Evolutionary conservation across 345 rosid genomes (phyloP).

Genomic region (Sonneratia caseolaris): DNA sequence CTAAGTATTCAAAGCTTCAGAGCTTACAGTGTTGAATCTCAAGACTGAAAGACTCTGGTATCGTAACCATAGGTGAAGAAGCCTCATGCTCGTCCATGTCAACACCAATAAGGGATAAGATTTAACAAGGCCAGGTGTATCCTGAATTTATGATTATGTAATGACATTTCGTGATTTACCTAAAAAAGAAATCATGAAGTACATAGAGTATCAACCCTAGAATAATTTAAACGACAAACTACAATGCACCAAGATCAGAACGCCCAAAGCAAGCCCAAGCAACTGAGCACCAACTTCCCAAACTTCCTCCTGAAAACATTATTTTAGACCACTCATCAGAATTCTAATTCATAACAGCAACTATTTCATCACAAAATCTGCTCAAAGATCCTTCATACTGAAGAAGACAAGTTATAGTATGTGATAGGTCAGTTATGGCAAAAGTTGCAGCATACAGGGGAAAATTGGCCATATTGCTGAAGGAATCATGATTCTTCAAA

Average conservation of each 20-base stretch:
- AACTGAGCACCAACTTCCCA: constrained; percentile 98
- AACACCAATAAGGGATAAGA: constrained; percentile 52
- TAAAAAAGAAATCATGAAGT: background rate
- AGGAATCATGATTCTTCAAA: background rate
- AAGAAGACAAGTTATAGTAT: background rate
- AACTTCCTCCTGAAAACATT: constrained; percentile 76
- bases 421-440: background rate
- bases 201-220: background rate
- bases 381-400: background rate
- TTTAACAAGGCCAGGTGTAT: constrained; percentile 72
- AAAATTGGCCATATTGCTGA: background rate
- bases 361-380: background rate
- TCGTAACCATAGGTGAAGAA: constrained; percentile 85
- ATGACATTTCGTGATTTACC: constrained; percentile 12
- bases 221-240: background rate
- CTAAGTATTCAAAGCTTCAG: background rate
- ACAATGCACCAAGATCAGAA: constrained; percentile 60
- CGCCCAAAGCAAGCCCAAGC: constrained; percentile 80
- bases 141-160: constrained; percentile 39
- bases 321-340: background rate
- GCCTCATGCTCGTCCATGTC: constrained; percentile 69
- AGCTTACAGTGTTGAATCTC: constrained; percentile 53
- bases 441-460: background rate
- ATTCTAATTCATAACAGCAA: background rate
- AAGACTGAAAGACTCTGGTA: constrained; percentile 74